phyloP scores from a whole-genome alignment of 768 basidiomycete species.

The Udeniomyces megalosporus region DNA sequence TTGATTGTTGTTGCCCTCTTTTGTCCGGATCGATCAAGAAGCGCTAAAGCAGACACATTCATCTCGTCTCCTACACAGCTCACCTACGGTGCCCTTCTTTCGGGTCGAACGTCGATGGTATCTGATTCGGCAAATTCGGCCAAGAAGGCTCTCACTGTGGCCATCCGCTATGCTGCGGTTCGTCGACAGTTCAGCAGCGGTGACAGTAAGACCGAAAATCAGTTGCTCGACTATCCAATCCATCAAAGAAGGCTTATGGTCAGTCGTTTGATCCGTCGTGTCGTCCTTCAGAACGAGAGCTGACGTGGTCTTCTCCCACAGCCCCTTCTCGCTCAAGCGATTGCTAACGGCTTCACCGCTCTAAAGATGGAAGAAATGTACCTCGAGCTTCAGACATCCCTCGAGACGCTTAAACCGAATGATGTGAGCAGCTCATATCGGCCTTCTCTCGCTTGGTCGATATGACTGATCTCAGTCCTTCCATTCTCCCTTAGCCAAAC shows the following conservation, averaged over 20 bases:
- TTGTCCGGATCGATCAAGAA: too few species aligned
- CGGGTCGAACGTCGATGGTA: conserved; percentile 31
- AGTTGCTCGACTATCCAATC: conserved; percentile 35
- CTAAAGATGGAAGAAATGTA: conserved; percentile 22
- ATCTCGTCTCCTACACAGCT: too few species aligned
- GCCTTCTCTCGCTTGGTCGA: not conserved
- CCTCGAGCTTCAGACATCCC: conserved; percentile 19
- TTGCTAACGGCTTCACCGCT: conserved; percentile 30
- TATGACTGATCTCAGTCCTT: not conserved
- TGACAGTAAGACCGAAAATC: conserved; percentile 28
- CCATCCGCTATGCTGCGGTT: conserved; percentile 34
- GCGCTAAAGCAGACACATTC: too few species aligned
- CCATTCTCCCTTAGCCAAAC: conserved; percentile 22
- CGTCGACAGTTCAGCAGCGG: conserved; percentile 31
- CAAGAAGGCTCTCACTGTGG: conserved; percentile 35
- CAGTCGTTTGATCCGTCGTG: not conserved
- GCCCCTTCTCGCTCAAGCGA: conserved; percentile 30
- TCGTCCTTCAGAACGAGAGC: too few species aligned
- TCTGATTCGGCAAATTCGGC: conserved; percentile 30
- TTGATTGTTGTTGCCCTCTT: too few species aligned
- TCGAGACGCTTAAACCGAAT: conserved; percentile 29
- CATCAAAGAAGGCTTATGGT: conserved; percentile 29
- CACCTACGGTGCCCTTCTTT: conserved; percentile 34
- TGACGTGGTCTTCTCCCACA: not conserved
- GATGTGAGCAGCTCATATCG: conserved; percentile 20